phyloP scores from a whole-genome alignment of 768 basidiomycete genomes.

The Calocybe cyanea region DNA sequence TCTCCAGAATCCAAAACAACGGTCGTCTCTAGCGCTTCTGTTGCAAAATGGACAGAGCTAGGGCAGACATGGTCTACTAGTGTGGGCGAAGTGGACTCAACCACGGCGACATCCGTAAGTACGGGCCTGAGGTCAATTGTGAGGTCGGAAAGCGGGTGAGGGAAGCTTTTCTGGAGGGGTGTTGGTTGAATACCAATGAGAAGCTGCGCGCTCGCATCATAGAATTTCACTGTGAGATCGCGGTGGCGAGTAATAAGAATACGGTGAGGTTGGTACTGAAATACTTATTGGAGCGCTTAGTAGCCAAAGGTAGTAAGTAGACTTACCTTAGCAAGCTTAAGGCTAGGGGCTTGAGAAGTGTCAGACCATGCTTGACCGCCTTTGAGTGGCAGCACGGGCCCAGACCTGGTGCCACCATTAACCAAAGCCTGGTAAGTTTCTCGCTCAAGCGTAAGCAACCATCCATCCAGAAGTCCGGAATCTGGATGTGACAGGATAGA shows the following conservation, averaged over 20 bases:
- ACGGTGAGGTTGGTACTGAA: conserved; percentile 58
- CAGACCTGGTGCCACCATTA: conserved; percentile 14
- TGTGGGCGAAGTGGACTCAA: conserved; percentile 22
- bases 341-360: conserved; percentile 41
- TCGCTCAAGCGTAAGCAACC: conserved; percentile 44
- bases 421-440: conserved; percentile 43
- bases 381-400: conserved; percentile 32
- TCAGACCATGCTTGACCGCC: conserved; percentile 63
- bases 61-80: conserved; percentile 31
- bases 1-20: conserved; percentile 55
- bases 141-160: conserved; percentile 56
- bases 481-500: conserved; percentile 31
- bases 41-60: conserved; percentile 43
- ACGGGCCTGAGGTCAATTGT: conserved; percentile 54
- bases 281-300: conserved; percentile 1
- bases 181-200: conserved; percentile 42
- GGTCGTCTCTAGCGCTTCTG: conserved; percentile 55
- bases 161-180: conserved; percentile 60
- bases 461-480: conserved; percentile 37
- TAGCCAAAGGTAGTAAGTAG: not conserved
- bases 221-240: conserved; percentile 66
- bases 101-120: conserved; percentile 41
- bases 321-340: conserved; percentile 54
- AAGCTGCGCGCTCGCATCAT: conserved; percentile 71
- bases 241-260: conserved; percentile 60